phyloP scores from a whole-genome alignment of 768 basidiomycete genomes.

The Porpolomopsis calyptriformis region DNA sequence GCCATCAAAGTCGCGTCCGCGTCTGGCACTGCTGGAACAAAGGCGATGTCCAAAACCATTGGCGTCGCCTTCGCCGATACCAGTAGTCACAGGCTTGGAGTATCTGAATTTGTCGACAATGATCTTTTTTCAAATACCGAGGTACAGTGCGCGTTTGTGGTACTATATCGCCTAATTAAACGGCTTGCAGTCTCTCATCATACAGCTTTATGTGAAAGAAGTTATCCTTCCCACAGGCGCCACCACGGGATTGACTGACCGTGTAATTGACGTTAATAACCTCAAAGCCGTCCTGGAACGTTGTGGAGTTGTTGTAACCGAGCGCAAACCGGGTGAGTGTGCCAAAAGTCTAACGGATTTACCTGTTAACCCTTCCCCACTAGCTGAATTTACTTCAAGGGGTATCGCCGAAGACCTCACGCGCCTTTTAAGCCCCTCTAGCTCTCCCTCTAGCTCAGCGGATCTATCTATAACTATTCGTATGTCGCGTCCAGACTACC shows the following conservation, averaged over 20 bases:
- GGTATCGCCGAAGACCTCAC: slow-evolving; percentile 74
- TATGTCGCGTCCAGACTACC: slow-evolving; percentile 23
- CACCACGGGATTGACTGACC: slow-evolving; percentile 57
- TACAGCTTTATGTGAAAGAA: slow-evolving; percentile 96
- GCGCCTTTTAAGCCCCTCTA: slow-evolving; percentile 46
- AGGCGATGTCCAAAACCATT: slow-evolving; percentile 59
- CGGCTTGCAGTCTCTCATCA: slow-evolving; percentile 75
- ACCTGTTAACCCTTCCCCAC: neutral
- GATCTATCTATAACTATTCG: slow-evolving; percentile 45
- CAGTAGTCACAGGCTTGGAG: slow-evolving; percentile 72
- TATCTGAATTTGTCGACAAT: slow-evolving; percentile 87
- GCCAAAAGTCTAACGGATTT: too few species aligned
- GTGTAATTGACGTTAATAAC: slow-evolving; percentile 83
- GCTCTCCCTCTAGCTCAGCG: slow-evolving; percentile 25
- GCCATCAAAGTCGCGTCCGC: slow-evolving; percentile 67
- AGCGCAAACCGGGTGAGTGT: slow-evolving; percentile 61
- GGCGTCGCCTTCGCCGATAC: slow-evolving; percentile 92
- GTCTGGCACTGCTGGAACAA: slow-evolving; percentile 30
- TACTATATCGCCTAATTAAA: too few species aligned
- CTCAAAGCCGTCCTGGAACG: slow-evolving; percentile 79
- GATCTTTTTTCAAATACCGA: slow-evolving; percentile 94
- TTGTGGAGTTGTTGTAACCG: slow-evolving; percentile 83
- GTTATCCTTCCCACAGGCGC: slow-evolving; percentile 77
- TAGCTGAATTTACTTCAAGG: slow-evolving; percentile 78
- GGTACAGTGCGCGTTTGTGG: too few species aligned